Evolutionary conservation across 2,329 filamentous ascomycete species (phyloP).

Genomic region (Aspergillus alliaceus): DNA sequence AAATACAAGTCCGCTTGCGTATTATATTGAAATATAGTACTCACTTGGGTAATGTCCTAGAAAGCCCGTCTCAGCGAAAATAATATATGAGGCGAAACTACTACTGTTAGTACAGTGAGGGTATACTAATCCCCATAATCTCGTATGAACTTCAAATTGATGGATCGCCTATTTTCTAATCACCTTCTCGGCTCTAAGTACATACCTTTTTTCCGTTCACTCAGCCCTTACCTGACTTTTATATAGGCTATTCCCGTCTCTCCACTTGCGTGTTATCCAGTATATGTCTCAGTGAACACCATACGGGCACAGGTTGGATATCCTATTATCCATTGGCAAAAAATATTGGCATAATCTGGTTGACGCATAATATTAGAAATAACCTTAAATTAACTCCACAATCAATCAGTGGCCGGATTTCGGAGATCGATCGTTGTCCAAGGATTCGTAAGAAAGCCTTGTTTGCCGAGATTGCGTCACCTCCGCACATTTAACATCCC

Average conservation of each 20-base stretch:
- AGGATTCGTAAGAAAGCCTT: not conserved
- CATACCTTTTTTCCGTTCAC: too few relatives aligned
- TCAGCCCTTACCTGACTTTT: not conserved
- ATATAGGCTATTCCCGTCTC: not conserved
- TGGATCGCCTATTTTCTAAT: too few relatives aligned
- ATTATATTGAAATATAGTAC: not conserved
- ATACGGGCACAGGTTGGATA: not conserved
- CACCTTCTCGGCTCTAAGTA: too few relatives aligned
- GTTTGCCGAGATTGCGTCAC: not conserved
- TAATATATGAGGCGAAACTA: too few relatives aligned
- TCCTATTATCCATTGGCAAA: not conserved
- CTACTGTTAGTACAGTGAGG: not conserved
- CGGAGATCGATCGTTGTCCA: not conserved
- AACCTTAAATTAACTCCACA: not conserved
- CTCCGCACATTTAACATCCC: not conserved
- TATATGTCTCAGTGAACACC: not conserved
- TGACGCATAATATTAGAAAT: not conserved
- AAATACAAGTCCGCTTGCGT: not conserved
- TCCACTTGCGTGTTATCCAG: not conserved
- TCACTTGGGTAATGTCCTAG: not conserved
- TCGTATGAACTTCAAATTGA: not conserved
- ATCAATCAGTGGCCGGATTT: not conserved
- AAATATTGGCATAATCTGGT: too few relatives aligned
- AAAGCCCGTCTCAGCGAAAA: not conserved
- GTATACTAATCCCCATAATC: not conserved